A percentile compares a stretch with the other conserved stretches of the same genome.
These are phyloP conservation scores for Cytospora piceicola DNA, from an alignment of 2,329 filamentous ascomycete species.

Conservation along the genomic window DNA sequence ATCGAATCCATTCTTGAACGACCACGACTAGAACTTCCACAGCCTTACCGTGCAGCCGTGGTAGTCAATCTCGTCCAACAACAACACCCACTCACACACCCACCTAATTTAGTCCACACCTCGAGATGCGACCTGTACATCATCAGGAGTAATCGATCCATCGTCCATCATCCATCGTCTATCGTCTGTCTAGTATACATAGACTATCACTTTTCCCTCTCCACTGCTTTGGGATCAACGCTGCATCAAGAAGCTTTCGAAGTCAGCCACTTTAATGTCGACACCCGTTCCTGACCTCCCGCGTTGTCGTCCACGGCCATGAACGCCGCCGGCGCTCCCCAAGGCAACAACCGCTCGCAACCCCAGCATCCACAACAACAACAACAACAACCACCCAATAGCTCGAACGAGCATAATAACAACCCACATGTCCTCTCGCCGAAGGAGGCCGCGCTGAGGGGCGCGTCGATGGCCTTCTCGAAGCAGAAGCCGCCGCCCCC, in stretches of 20 bases:
- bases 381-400: neutral
- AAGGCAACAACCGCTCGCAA: constrained; percentile 12
- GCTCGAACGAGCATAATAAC: constrained; percentile 11
- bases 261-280: constrained; percentile 14
- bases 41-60: neutral
- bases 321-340: constrained; percentile 15
- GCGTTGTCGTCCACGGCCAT: constrained; percentile 20
- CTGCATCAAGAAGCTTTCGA: neutral
- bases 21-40: neutral
- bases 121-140: neutral
- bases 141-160: neutral
- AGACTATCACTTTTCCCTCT: neutral
- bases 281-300: neutral
- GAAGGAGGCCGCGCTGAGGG: constrained; percentile 51
- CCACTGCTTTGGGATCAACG: neutral
- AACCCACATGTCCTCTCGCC: constrained; percentile 21
- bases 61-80: neutral
- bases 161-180: neutral
- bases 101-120: neutral
- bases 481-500: constrained; percentile 36
- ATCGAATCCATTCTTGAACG: neutral
- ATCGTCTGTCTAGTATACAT: neutral
- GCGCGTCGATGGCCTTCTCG: constrained; percentile 60
- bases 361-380: neutral
- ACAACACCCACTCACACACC: no score